Base-by-base conservation (phyloP, 495 filamentous ascomycete species). In the Aspergillus funiculosus region DNA sequence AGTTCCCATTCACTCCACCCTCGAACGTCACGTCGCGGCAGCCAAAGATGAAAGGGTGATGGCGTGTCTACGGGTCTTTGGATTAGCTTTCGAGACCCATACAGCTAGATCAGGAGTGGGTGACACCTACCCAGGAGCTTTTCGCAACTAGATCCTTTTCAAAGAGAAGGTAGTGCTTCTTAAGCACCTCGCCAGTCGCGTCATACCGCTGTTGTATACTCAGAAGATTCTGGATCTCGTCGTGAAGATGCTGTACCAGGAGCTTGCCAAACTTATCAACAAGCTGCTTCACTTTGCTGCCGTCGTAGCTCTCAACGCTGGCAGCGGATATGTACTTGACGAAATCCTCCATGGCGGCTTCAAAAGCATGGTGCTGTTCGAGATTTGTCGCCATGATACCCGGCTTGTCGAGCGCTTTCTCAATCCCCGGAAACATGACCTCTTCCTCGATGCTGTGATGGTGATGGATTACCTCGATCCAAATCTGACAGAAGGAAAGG, bases 371-470 rank as follows among this genome's bases (percentile, higher is more conserved):
- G 17, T 34, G 31, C 14, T 34, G 31, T 7, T 15, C 7, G 10
- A 34, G 3, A 34, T 34, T 34, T 4, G 7, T 14, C 14, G 9
- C 14, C 31, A 34, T 34, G 3, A 34, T 11, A 15, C 14, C 31
- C 31, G 13, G 7, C 31, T 17, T 36, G 2, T 21, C 42, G 4
- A 36, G 22, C 3, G 22, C 29, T 2, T 31, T 31, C 10, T 45
- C 42, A 0, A 35, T 22, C 9, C 42, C 42, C 3, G 42, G 29
- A 14, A 45, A 45, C 14, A 45, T 31, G 28, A 35, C 36, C n/a
- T 45, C 42, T n/a, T 45, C 42, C 27, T 45, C 42, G 1, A 45
- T n/a, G 10, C 17, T 14, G 7, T 45, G 42, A 15, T 45, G 42
- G 10, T 45, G 42, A 2, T 30, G 18, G 7, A 45, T 19, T 13